phyloP scores from a whole-genome alignment of 768 basidiomycete genomes.

The Serendipita vermifera region DNA sequence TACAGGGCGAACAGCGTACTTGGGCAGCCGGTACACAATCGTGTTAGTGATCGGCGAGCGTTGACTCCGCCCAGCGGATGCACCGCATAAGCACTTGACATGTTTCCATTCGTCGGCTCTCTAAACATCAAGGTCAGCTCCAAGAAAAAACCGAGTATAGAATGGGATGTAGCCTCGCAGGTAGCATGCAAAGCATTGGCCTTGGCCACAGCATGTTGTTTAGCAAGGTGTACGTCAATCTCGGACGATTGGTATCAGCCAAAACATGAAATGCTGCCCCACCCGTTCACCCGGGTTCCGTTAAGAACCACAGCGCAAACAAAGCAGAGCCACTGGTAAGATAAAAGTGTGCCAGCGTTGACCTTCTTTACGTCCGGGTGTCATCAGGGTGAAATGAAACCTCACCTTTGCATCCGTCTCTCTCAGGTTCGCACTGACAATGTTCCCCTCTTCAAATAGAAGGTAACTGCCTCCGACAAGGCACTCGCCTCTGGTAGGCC shows the following conservation, averaged over 20 bases:
- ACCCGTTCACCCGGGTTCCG: slow-evolving; percentile 53
- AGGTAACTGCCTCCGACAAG: slow-evolving; percentile 87
- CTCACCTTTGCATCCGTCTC: slow-evolving; percentile 42
- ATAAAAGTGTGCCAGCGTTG: slow-evolving; percentile 55
- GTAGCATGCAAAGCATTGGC: slow-evolving; percentile 77
- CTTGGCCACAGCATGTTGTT: slow-evolving; percentile 80
- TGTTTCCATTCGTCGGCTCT: slow-evolving; percentile 55
- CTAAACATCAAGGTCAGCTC: slow-evolving; percentile 17
- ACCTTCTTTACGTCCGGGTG: slow-evolving; percentile 83
- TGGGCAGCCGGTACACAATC: slow-evolving; percentile 57
- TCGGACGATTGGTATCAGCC: slow-evolving; percentile 97
- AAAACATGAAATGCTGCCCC: slow-evolving; percentile 30
- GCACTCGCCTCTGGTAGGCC: slow-evolving; percentile 58
- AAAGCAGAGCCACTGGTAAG: slow-evolving; percentile 42
- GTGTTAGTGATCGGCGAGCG: slow-evolving; percentile 28
- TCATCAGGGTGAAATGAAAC: slow-evolving; percentile 18
- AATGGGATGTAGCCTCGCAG: slow-evolving; percentile 54
- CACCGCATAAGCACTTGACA: slow-evolving; percentile 72
- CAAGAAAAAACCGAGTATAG: slow-evolving; percentile 10
- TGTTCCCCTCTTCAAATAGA: slow-evolving; percentile 51
- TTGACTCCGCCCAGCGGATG: slow-evolving; percentile 59
- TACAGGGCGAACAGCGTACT: slow-evolving; percentile 69
- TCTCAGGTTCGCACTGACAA: slow-evolving; percentile 37
- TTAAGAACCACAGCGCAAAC: slow-evolving; percentile 15
- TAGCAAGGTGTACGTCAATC: slow-evolving; percentile 47